phyloP scores from a whole-genome alignment of 805 yeast species.

The Lipomyces anomalus region DNA sequence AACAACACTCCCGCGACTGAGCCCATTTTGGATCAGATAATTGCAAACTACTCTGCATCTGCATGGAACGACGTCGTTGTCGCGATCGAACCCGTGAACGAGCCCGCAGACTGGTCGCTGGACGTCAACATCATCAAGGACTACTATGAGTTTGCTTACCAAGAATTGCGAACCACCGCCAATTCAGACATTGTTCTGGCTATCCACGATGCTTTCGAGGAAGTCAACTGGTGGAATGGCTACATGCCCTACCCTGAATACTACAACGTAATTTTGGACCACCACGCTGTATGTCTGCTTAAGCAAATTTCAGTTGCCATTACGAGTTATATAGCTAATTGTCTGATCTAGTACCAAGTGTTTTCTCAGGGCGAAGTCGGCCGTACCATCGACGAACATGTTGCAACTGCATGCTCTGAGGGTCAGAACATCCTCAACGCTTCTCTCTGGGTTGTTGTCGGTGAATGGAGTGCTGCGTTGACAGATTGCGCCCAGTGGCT shows the following conservation, averaged over 20 bases:
- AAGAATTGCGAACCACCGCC: constrained; percentile 50
- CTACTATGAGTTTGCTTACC: constrained; percentile 59
- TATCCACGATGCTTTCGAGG: constrained; percentile 77
- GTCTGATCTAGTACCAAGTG: constrained; percentile 57
- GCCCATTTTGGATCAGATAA: constrained; percentile 47
- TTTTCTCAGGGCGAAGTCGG: constrained; percentile 60
- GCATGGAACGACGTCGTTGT: constrained; percentile 64
- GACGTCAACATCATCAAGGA: constrained; percentile 52
- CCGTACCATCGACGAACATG: constrained; percentile 55
- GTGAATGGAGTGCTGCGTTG: constrained; percentile 89
- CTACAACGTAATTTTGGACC: constrained; percentile 75
- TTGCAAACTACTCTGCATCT: constrained; percentile 56
- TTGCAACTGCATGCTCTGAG: constrained; percentile 50
- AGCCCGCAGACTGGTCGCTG: constrained; percentile 72
- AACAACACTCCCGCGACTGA: constrained; percentile 49
- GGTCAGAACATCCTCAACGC: constrained; percentile 37
- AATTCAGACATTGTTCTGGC: constrained; percentile 42
- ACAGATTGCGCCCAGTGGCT: constrained; percentile 87
- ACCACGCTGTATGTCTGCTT: constrained; percentile 43
- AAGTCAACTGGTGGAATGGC: constrained; percentile 43
- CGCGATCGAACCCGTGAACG: constrained; percentile 80
- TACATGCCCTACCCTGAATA: constrained; percentile 42
- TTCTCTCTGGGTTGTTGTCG: constrained; percentile 61
- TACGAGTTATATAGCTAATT: neutral
- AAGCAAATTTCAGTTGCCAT: too few relatives aligned